These are phyloP conservation scores for Jasminum sambac DNA, from an alignment of 257 asterid genomes.

Conservation along the genomic window DNA sequence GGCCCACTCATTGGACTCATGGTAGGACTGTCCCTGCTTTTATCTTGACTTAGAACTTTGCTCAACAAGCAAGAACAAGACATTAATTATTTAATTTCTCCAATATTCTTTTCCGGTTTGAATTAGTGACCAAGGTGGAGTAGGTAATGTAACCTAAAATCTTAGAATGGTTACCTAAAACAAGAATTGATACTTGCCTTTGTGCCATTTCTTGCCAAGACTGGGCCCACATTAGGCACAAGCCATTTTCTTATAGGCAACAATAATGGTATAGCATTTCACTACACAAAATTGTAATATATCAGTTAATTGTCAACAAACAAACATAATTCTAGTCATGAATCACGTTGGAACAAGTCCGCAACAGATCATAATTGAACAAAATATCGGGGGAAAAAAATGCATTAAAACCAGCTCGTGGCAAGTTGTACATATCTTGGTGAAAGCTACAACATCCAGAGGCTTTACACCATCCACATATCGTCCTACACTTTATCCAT, in stretches of 20 bases:
- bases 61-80: slow-evolving; percentile 13
- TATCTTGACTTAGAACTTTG: not conserved
- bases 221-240: slow-evolving; percentile 1
- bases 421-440: slow-evolving; percentile 21
- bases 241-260: not conserved
- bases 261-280: not conserved
- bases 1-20: too few species aligned
- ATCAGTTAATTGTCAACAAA: too few species aligned
- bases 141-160: slow-evolving; percentile 1
- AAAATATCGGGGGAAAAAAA: not conserved
- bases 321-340: too few species aligned
- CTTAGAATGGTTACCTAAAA: slow-evolving; percentile 1
- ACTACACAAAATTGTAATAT: too few species aligned
- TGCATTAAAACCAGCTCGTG: not conserved
- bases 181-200: not conserved
- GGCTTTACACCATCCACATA: slow-evolving; percentile 28
- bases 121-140: slow-evolving; percentile 19
- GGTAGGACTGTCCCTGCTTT: too few species aligned
- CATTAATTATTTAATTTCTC: not conserved
- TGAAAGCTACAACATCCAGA: not conserved
- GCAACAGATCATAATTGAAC: not conserved
- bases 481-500: slow-evolving; percentile 28
- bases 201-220: not conserved
- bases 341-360: too few species aligned
- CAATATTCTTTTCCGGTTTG: not conserved